Conservation (phyloP, 805 yeast genomes). For the Debaryomyces tyrocola region DNA sequence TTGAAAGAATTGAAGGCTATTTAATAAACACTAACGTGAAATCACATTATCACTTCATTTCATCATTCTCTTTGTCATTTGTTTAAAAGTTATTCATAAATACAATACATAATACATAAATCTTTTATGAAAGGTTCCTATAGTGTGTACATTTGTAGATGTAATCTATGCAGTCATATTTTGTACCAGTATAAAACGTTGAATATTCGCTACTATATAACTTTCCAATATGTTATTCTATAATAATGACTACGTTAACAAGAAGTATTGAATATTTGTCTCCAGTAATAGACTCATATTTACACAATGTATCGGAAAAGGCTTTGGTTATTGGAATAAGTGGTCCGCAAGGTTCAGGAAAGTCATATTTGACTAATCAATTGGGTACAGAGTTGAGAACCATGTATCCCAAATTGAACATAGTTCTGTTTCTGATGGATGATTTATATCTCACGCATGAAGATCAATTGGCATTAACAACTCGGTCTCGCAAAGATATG, state of each 20-base stretch:
- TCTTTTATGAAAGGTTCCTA: too few species aligned
- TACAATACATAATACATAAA: background rate
- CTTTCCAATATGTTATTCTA: background rate
- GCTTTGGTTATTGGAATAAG: constrained; percentile 58
- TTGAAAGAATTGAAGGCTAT: constrained; percentile 76
- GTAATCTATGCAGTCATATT: too few species aligned
- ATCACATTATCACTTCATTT: background rate
- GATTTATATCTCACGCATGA: constrained; percentile 75
- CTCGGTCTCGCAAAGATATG: constrained; percentile 10
- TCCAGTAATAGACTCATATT: constrained; percentile 24
- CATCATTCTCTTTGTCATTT: background rate
- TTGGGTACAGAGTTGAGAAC: constrained; percentile 33
- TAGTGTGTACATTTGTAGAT: too few species aligned
- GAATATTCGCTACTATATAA: too few species aligned
- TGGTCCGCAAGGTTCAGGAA: constrained; percentile 84
- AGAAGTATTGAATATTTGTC: constrained; percentile 23
- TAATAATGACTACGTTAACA: constrained; percentile 8
- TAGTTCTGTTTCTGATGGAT: constrained; percentile 70
- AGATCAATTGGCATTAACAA: constrained; percentile 54
- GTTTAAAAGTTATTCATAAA: background rate
- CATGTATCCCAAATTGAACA: constrained; percentile 34
- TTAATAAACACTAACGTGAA: constrained; percentile 23
- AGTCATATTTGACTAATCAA: constrained; percentile 53
- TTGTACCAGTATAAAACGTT: too few species aligned
- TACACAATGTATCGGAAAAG: constrained; percentile 14